phyloP scores from a whole-genome alignment of 1,139 yeast species.

The Pichia sp. region DNA sequence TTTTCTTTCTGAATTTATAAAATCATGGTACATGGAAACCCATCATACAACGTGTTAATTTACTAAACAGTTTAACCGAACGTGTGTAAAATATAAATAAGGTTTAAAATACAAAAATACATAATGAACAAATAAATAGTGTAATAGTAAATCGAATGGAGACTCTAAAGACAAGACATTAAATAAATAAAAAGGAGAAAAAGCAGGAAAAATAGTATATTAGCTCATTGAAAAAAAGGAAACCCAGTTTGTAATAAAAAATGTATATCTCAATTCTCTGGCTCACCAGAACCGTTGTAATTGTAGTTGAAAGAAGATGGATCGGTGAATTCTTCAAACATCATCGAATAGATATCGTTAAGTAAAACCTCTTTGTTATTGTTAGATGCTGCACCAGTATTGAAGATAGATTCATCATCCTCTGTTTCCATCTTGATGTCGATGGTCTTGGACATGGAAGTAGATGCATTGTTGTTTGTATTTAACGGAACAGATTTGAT shows the following conservation, averaged over 20 bases:
- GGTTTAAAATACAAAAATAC: neutral
- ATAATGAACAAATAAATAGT: neutral
- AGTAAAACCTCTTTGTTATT: constrained; percentile 30
- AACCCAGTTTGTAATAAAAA: too few relatives aligned
- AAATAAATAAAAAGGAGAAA: too few relatives aligned
- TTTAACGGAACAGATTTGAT: constrained; percentile 1
- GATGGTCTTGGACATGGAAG: neutral
- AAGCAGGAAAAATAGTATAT: too few relatives aligned
- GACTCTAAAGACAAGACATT: too few relatives aligned
- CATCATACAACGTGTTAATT: too few relatives aligned
- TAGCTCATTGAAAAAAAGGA: too few relatives aligned
- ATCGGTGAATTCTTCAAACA: constrained; percentile 38
- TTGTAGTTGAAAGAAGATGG: constrained; percentile 20
- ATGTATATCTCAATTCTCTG: neutral
- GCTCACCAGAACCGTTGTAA: neutral
- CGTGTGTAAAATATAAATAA: too few relatives aligned
- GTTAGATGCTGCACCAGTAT: neutral
- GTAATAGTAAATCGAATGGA: neutral
- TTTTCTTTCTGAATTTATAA: too few relatives aligned
- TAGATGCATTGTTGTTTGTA: neutral
- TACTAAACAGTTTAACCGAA: too few relatives aligned
- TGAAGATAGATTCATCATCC: constrained; percentile 7
- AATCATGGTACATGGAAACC: too few relatives aligned
- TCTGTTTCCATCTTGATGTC: constrained; percentile 4
- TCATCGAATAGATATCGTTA: constrained; percentile 36